Percentiles rank a stretch among this genome's conserved stretches.
These are phyloP conservation scores for Corymbia calophylla DNA, from an alignment of 441 rosid genomes.

Conservation along the genomic window DNA sequence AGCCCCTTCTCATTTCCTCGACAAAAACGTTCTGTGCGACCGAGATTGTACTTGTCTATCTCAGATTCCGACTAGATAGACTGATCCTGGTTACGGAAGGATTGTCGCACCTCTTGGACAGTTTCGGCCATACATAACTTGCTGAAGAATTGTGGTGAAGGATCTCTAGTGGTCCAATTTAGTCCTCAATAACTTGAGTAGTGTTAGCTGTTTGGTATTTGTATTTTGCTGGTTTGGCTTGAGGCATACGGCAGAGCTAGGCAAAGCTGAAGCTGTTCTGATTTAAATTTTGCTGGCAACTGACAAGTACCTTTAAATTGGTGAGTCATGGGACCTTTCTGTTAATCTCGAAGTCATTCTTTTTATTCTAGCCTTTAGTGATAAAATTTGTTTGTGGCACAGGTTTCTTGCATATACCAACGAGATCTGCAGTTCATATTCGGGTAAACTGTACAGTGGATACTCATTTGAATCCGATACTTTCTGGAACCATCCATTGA, in stretches of 20 bases:
- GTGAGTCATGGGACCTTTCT: slow-evolving; percentile 13
- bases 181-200: neutral
- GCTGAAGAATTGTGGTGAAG: neutral
- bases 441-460: slow-evolving; percentile 30
- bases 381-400: neutral
- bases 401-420: slow-evolving; percentile 10
- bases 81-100: neutral
- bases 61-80: slow-evolving; percentile 62
- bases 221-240: neutral
- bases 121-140: neutral
- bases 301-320: slow-evolving; percentile 13
- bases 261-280: neutral
- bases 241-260: neutral
- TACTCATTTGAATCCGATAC: slow-evolving; percentile 6
- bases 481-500: neutral
- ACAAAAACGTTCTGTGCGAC: slow-evolving; percentile 87
- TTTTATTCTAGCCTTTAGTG: neutral
- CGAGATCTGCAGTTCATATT: slow-evolving; percentile 12
- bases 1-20: slow-evolving; percentile 75
- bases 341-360: neutral
- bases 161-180: neutral
- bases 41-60: slow-evolving; percentile 65
- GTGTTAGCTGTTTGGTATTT: neutral
- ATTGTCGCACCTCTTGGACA: neutral
- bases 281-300: slow-evolving; percentile 4